A percentile compares a stretch with the other conserved stretches of the same genome.
Conservation (phyloP, 495 filamentous ascomycete genomes). For the Podospora pseudopauciseta region DNA sequence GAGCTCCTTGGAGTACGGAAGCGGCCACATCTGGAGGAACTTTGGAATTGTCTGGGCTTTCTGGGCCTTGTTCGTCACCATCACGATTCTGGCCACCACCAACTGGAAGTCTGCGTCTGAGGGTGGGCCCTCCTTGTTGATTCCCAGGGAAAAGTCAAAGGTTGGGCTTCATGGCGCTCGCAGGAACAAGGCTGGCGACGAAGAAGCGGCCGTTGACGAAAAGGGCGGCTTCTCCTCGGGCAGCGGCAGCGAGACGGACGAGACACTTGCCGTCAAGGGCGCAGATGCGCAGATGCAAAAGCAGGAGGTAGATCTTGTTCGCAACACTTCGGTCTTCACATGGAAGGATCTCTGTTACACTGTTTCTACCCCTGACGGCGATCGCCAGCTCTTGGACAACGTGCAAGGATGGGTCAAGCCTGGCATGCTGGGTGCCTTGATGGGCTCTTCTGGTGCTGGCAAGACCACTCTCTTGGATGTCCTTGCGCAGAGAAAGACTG, state of each 20-base stretch:
- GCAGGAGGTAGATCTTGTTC: slow-evolving; percentile 35
- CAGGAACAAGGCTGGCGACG: slow-evolving; percentile 17
- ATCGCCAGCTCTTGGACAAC: slow-evolving; percentile 58
- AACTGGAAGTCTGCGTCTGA: slow-evolving; percentile 47
- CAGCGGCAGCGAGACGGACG: slow-evolving; percentile 18
- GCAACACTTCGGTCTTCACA: slow-evolving; percentile 54
- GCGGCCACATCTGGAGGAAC: slow-evolving; percentile 73
- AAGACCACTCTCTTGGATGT: slow-evolving; percentile 64
- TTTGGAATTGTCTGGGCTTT: slow-evolving; percentile 70
- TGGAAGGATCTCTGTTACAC: slow-evolving; percentile 61
- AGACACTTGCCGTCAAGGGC: slow-evolving; percentile 12
- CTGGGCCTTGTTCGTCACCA: slow-evolving; percentile 59
- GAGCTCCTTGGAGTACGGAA: slow-evolving; percentile 57
- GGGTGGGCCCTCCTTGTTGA: slow-evolving; percentile 18
- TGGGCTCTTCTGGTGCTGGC: slow-evolving; percentile 81
- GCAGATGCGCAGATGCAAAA: slow-evolving; percentile 19
- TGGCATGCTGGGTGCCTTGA: slow-evolving; percentile 71
- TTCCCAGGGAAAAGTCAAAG: background rate
- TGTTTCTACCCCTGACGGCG: slow-evolving; percentile 60
- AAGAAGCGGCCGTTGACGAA: slow-evolving; percentile 34
- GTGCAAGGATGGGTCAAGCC: slow-evolving; percentile 77
- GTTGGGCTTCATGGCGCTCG: background rate
- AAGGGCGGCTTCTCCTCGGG: slow-evolving; percentile 36
- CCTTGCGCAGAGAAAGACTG: slow-evolving; percentile 71
- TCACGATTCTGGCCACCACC: slow-evolving; percentile 59